Evolutionary conservation across 441 rosid genomes (phyloP).

Genomic region (Populus tomentosa): DNA sequence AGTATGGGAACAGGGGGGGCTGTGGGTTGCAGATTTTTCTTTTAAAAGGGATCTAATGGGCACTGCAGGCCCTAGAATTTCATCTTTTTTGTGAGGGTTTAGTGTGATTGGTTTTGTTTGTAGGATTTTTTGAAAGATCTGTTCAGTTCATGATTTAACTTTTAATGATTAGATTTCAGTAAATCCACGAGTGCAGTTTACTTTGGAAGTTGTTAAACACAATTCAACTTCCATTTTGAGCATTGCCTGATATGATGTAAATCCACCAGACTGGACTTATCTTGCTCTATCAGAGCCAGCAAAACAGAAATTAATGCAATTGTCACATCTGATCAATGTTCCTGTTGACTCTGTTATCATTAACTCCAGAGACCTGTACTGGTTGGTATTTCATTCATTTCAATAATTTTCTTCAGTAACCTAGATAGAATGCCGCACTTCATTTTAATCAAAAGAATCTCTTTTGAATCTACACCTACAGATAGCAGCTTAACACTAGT

Average conservation of each 20-base stretch:
- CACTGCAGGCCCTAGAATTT: background rate
- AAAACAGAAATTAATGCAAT: background rate
- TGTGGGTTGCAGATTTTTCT: background rate
- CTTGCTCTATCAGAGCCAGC: background rate
- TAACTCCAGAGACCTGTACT: background rate
- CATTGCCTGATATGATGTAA: background rate
- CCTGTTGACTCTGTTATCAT: background rate
- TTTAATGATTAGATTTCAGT: background rate
- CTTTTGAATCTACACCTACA: background rate
- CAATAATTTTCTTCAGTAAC: too few relatives aligned
- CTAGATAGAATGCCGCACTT: background rate
- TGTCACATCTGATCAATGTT: background rate
- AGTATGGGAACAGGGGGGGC: background rate
- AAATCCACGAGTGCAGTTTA: background rate
- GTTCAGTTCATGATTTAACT: too few relatives aligned
- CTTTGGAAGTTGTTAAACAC: background rate
- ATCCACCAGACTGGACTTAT: background rate
- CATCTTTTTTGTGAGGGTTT: background rate
- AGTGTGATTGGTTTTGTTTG: background rate
- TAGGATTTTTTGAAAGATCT: background rate
- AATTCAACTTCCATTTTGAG: background rate
- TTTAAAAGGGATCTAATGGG: background rate
- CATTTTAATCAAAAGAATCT: background rate
- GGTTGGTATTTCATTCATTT: background rate
- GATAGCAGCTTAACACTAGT: background rate